A percentile compares a stretch with the other conserved stretches of the same genome.
Evolutionary conservation across 371 early-diverging fungal genomes (phyloP).

Genomic region (Haplosporangium sp.): DNA sequence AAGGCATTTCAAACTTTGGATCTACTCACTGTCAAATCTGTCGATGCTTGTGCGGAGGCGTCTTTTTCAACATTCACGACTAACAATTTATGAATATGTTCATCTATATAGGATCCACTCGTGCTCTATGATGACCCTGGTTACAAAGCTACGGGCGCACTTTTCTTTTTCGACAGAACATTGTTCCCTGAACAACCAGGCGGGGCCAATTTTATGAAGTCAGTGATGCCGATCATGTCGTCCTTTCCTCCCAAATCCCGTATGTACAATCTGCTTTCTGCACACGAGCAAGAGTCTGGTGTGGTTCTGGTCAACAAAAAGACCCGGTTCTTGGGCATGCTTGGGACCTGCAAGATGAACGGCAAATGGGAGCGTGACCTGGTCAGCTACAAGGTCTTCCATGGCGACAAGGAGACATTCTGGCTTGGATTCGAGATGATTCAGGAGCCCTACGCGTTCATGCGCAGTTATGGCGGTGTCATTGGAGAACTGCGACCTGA

Average conservation of each 20-base stretch:
- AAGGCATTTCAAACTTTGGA: background rate
- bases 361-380: conserved; percentile 48
- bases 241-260: conserved; percentile 58
- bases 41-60: background rate
- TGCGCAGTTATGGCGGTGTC: conserved; percentile 63
- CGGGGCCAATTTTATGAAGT: conserved; percentile 59
- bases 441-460: conserved; percentile 66
- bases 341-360: conserved; percentile 64
- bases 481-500: conserved; percentile 65
- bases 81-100: background rate
- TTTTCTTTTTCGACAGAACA: conserved; percentile 75
- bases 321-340: conserved; percentile 60
- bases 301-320: conserved; percentile 71
- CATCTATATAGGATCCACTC: conserved; percentile 58
- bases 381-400: conserved; percentile 58
- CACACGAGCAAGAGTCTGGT: conserved; percentile 75
- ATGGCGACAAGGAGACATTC: conserved; percentile 73
- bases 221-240: conserved; percentile 63
- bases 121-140: conserved; percentile 65
- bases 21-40: background rate
- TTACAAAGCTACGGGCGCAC: conserved; percentile 65
- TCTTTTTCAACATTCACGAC: background rate
- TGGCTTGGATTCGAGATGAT: conserved; percentile 72
- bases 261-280: conserved; percentile 59
- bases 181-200: conserved; percentile 55